Percentiles rank a stretch among this genome's conserved stretches.
Evolutionary conservation across 1,284 basidiomycete genomes (phyloP).

Genomic region (Mrakiaceae sp.): DNA sequence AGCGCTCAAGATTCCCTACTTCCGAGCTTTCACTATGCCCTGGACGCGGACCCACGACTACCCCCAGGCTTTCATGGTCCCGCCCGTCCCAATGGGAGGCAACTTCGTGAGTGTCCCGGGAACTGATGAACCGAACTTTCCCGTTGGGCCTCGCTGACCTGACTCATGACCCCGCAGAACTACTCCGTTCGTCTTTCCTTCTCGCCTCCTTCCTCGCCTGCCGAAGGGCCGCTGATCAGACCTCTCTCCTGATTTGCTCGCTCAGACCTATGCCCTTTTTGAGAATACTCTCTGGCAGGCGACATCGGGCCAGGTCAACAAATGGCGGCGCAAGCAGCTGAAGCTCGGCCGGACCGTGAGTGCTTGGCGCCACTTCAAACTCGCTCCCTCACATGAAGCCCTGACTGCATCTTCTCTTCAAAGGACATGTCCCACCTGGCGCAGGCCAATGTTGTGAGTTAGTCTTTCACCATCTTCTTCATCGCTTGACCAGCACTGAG

Average conservation of each 20-base stretch:
- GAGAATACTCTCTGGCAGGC: conserved; percentile 56
- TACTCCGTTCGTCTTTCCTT: conserved; percentile 11
- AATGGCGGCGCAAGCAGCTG: conserved; percentile 54
- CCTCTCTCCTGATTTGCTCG: too few relatives aligned
- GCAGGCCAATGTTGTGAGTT: conserved; percentile 35
- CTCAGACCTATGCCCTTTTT: neutral
- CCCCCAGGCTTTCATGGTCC: conserved; percentile 49
- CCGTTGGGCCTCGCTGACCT: too few relatives aligned
- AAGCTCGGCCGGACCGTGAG: conserved; percentile 48
- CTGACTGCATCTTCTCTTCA: conserved; percentile 39
- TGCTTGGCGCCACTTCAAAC: neutral
- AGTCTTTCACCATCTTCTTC: neutral
- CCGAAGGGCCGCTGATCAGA: too few relatives aligned
- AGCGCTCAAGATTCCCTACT: conserved; percentile 56
- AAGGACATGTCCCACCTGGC: conserved; percentile 29
- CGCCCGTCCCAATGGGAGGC: conserved; percentile 37
- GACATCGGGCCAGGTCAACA: conserved; percentile 58
- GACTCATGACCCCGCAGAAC: conserved; percentile 18
- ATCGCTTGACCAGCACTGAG: too few relatives aligned
- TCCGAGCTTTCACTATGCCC: conserved; percentile 61
- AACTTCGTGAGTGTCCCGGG: conserved; percentile 21
- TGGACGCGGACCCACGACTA: conserved; percentile 46
- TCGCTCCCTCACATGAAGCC: neutral
- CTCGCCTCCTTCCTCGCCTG: too few relatives aligned
- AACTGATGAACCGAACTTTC: conserved; percentile 35